These are phyloP conservation scores for Colletotrichum abscissum DNA, from an alignment of 2,329 filamentous ascomycete species.

Conservation along the genomic window DNA sequence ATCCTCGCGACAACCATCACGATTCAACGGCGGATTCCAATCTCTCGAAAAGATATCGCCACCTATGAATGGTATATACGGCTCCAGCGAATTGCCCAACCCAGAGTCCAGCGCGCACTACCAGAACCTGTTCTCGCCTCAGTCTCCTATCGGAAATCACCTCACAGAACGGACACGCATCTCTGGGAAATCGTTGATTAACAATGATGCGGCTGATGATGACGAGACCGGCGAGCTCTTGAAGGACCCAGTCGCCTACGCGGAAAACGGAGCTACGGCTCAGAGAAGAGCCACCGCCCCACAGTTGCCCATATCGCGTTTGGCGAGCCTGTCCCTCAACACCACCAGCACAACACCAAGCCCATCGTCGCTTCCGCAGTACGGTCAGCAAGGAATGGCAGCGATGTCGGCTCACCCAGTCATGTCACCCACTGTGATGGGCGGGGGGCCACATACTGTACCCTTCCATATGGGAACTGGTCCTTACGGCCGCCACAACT, in stretches of 20 bases:
- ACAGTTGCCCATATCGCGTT: conserved; percentile 75
- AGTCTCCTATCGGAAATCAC: conserved; percentile 78
- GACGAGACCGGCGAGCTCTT: conserved; percentile 80
- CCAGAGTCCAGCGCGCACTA: conserved; percentile 65
- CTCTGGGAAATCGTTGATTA: conserved; percentile 79
- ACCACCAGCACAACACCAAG: conserved; percentile 68
- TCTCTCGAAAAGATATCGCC: conserved; percentile 71
- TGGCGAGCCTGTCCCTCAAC: conserved; percentile 78
- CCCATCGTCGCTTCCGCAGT: conserved; percentile 65
- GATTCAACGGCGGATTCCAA: conserved; percentile 71
- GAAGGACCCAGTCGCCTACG: conserved; percentile 78
- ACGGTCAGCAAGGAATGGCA: conserved; percentile 45
- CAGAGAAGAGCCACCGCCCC: conserved; percentile 78
- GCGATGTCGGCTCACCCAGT: conserved; percentile 54
- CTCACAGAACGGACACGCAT: conserved; percentile 70
- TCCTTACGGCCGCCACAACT: conserved; percentile 61
- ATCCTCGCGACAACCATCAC: conserved; percentile 65
- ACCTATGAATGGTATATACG: conserved; percentile 64
- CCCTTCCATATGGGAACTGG: conserved; percentile 47
- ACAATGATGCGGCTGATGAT: conserved; percentile 70
- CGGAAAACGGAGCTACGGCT: conserved; percentile 69
- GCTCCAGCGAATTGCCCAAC: conserved; percentile 68
- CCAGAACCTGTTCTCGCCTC: conserved; percentile 76
- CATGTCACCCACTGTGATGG: conserved; percentile 69
- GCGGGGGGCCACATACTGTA: conserved; percentile 47